phyloP scores from a whole-genome alignment of 176 grass and related monocot genomes.

The Carex kokanica region DNA sequence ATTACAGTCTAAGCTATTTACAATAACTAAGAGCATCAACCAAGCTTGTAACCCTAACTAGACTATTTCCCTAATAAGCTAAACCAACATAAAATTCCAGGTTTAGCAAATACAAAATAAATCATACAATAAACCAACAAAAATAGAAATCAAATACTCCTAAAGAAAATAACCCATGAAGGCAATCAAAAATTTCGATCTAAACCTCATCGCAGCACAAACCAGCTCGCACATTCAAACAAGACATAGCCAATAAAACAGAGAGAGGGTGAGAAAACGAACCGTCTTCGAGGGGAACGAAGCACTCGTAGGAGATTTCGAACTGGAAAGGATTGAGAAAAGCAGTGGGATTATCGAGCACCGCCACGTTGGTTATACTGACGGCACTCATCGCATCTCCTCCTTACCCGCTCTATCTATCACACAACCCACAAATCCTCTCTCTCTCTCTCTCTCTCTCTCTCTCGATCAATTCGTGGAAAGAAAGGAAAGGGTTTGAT shows the following conservation, averaged over 20 bases:
- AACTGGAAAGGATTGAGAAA: constrained; percentile 99
- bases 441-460: no score
- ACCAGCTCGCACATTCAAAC: neutral
- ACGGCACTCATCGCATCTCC: constrained; percentile 84
- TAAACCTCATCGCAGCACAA: neutral
- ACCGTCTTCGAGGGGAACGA: constrained; percentile 94
- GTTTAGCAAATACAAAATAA: neutral
- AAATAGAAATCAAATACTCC: neutral
- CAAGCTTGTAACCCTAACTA: neutral
- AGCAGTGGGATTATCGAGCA: constrained; percentile 91
- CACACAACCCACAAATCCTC: neutral
- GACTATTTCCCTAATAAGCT: neutral
- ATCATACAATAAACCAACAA: neutral
- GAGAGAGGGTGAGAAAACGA: neutral
- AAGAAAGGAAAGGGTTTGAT: neutral
- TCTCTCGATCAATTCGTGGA: neutral
- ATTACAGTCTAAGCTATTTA: neutral
- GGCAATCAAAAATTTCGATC: neutral
- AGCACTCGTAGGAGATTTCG: constrained; percentile 99
- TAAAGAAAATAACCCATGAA: neutral
- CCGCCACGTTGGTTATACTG: constrained; percentile 97
- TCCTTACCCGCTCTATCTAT: neutral
- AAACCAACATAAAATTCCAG: neutral
- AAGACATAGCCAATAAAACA: no score
- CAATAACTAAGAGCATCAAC: neutral